Evolutionary conservation across 2,329 filamentous ascomycete species (phyloP).

Genomic region (Phaeoacremonium minimum): DNA sequence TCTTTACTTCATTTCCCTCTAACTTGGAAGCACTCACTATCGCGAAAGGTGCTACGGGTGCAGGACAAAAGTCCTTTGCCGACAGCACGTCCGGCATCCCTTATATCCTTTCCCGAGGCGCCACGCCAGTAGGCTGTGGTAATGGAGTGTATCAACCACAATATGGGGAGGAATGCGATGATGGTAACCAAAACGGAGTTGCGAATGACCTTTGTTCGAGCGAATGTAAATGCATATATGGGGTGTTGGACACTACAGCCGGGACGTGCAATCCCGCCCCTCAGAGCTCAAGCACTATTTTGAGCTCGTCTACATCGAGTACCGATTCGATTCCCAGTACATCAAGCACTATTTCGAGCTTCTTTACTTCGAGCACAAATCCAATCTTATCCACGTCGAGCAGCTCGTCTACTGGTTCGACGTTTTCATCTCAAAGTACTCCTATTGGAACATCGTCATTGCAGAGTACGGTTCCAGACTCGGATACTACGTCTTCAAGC

Average conservation of each 20-base stretch:
- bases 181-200: constrained; percentile 23
- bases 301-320: constrained; percentile 10
- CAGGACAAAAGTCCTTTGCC: constrained; percentile 26
- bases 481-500: too few species aligned
- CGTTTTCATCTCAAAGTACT: too few species aligned
- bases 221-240: constrained; percentile 30
- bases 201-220: constrained; percentile 28
- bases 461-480: too few species aligned
- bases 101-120: constrained; percentile 36
- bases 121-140: constrained; percentile 33
- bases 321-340: too few species aligned
- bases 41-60: constrained; percentile 26
- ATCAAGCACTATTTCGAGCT: too few species aligned
- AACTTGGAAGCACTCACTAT: constrained; percentile 34
- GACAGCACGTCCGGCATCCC: constrained; percentile 31
- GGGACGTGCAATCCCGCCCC: constrained; percentile 14
- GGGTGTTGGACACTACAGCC: constrained; percentile 17
- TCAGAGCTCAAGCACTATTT: constrained; percentile 7
- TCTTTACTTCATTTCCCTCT: constrained; percentile 30
- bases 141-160: constrained; percentile 25
- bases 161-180: constrained; percentile 34
- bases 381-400: too few species aligned
- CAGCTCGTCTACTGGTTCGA: too few species aligned
- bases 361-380: too few species aligned
- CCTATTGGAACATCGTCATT: too few species aligned